These are phyloP conservation scores for Penicillium sp. DNA, from an alignment of 2,329 filamentous ascomycete genomes.

Conservation along the genomic window DNA sequence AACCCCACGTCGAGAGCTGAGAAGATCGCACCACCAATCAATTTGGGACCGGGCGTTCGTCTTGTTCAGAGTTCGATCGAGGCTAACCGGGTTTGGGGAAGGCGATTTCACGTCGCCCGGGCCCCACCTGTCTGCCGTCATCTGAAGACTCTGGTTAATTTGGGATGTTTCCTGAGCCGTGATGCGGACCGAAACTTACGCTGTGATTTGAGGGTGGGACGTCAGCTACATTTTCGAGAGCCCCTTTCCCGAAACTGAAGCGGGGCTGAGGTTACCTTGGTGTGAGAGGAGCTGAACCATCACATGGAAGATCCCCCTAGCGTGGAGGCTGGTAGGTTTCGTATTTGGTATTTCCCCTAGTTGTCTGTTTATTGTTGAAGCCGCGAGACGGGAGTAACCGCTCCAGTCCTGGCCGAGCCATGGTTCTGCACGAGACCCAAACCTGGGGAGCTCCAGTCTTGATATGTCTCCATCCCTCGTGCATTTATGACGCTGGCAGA, in stretches of 20 bases:
- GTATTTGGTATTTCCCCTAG: neutral
- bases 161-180: neutral
- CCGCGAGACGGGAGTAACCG: slow-evolving; percentile 12
- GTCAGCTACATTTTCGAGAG: neutral
- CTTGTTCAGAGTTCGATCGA: slow-evolving; percentile 3
- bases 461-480: neutral
- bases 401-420: slow-evolving; percentile 4
- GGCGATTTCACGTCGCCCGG: slow-evolving; percentile 5
- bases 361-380: neutral
- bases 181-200: slow-evolving; percentile 8
- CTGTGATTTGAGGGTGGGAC: neutral
- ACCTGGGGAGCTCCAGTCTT: neutral
- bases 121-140: slow-evolving; percentile 14
- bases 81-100: neutral
- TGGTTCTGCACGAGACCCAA: slow-evolving; percentile 11
- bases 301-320: neutral
- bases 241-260: neutral
- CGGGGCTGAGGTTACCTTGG: too few relatives aligned
- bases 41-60: slow-evolving; percentile 9
- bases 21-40: slow-evolving; percentile 1
- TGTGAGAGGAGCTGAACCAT: neutral
- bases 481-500: neutral
- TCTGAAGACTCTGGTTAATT: slow-evolving; percentile 8
- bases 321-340: neutral
- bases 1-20: slow-evolving; percentile 8